Percentiles rank a stretch among this genome's conserved stretches.
phyloP scores from a whole-genome alignment of 2,329 filamentous ascomycete species.

The Stagonosporopsis cucurbitacearum region DNA sequence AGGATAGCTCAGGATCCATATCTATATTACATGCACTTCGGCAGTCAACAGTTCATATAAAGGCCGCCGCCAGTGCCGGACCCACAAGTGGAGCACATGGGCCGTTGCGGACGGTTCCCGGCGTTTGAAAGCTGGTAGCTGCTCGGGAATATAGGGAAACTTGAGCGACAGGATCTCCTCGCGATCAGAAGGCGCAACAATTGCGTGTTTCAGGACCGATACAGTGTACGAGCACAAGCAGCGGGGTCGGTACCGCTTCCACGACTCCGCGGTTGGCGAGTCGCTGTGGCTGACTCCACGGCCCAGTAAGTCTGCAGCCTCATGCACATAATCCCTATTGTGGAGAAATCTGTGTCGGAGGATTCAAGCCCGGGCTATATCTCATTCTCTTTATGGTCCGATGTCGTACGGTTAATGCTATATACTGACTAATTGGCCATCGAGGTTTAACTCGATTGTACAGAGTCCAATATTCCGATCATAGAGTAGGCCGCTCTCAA shows the following conservation, averaged over 20 bases:
- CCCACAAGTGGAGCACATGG: constrained; percentile 2
- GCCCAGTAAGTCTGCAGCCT: neutral
- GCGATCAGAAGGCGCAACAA: neutral
- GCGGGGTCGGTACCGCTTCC: neutral
- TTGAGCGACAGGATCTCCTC: neutral
- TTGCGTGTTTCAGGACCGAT: neutral
- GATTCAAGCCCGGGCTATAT: neutral
- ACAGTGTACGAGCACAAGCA: neutral
- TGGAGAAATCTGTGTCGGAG: neutral
- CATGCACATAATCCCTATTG: neutral
- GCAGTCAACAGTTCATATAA: constrained; percentile 1
- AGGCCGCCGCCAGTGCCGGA: neutral
- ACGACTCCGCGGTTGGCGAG: neutral
- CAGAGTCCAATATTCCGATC: neutral
- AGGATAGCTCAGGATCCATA: neutral
- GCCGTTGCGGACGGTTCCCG: neutral
- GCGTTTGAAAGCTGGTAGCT: neutral
- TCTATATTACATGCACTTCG: neutral
- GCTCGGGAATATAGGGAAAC: neutral
- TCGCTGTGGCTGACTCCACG: neutral
- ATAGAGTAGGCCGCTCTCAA: neutral
- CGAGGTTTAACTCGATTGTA: neutral
- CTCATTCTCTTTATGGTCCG: neutral
- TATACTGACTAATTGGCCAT: neutral
- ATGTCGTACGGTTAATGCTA: neutral